Conservation (phyloP, 768 basidiomycete species). For the Leccinum olivaceopallidum region DNA sequence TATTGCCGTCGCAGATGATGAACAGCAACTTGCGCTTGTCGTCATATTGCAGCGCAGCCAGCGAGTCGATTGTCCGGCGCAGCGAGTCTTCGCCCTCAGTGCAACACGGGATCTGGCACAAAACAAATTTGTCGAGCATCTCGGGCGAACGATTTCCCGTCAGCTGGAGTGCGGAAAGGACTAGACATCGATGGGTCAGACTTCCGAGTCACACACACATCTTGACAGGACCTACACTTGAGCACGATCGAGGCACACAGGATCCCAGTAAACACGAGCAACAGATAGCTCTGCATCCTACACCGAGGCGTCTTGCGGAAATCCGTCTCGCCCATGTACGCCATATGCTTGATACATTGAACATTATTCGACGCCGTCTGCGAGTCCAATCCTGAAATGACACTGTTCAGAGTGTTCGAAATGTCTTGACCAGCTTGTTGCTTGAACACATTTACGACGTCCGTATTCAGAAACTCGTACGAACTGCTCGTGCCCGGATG, state of each 20-base stretch:
- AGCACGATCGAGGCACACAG: conserved; percentile 75
- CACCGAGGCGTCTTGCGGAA: conserved; percentile 80
- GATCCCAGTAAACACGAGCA: conserved; percentile 73
- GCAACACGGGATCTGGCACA: conserved; percentile 93
- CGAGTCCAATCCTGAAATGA: conserved; percentile 54
- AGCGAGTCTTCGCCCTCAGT: conserved; percentile 96
- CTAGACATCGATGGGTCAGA: conserved; percentile 40
- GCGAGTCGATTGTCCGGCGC: conserved; percentile 86
- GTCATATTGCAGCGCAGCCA: conserved; percentile 88
- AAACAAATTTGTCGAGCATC: conserved; percentile 90
- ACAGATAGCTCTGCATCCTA: conserved; percentile 80
- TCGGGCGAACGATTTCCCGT: conserved; percentile 79
- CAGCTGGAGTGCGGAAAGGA: conserved; percentile 91
- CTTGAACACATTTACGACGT: conserved; percentile 70
- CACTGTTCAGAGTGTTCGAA: conserved; percentile 59
- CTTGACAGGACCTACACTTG: conserved; percentile 68
- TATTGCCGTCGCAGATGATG: conserved; percentile 94
- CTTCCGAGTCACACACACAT: neutral
- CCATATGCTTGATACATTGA: conserved; percentile 77
- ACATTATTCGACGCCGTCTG: conserved; percentile 47
- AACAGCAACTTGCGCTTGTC: conserved; percentile 95
- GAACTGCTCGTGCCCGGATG: conserved; percentile 45
- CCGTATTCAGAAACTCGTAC: conserved; percentile 63
- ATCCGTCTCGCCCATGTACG: conserved; percentile 73
- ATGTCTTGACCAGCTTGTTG: conserved; percentile 86